Base-by-base conservation (phyloP, 257 asterid species). In the Jacaranda copaia region DNA sequence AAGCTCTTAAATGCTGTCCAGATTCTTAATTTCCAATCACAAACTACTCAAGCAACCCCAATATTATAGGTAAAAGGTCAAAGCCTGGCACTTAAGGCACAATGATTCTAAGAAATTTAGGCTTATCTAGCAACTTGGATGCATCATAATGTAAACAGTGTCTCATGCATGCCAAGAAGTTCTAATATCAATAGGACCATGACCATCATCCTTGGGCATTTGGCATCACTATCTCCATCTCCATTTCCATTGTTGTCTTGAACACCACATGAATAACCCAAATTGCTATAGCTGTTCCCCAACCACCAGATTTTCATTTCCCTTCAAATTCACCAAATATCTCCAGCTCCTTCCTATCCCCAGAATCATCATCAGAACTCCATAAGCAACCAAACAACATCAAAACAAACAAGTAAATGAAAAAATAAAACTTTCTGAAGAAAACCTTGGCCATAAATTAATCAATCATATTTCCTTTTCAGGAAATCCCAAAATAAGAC, bases 181-280 rank as follows among this genome's bases (percentile, higher is more conserved):
- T 35, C 63, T 51, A 51, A 49, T 35, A 52, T 35, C 35, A 49
- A 32, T 6, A 52, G 63, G 51, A 8, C 32, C 55, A 35, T 51
- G 8, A 70, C 49, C 25, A 13, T 25, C 43, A 70, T 25, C 63
- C 63, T 5, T 20, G 8, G 35, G 63, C 35, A 14, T 20, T 19
- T 19, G 48, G 20, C 49, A 63, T 36, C 48, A 36, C 20, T 49
- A 63, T 59, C 39, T 20, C 46, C 68, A 63, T 59, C 39, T 20
- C 46, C 68, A 61, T 61, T 52, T 15, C 70, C 32, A n/a, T 64
- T 40, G 51, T 39, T 64, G 25, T 42, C 38, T 36, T 32, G 52
- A 55, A 38, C 16, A 70, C 20, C 51, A 49, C 35, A 64, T 8
- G 55, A 56, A 68, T 25, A 25, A 53, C 53, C 20, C n/a, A 18